Base-by-base conservation (phyloP, 2,329 filamentous ascomycete genomes). In the Trichophyton equinum region DNA sequence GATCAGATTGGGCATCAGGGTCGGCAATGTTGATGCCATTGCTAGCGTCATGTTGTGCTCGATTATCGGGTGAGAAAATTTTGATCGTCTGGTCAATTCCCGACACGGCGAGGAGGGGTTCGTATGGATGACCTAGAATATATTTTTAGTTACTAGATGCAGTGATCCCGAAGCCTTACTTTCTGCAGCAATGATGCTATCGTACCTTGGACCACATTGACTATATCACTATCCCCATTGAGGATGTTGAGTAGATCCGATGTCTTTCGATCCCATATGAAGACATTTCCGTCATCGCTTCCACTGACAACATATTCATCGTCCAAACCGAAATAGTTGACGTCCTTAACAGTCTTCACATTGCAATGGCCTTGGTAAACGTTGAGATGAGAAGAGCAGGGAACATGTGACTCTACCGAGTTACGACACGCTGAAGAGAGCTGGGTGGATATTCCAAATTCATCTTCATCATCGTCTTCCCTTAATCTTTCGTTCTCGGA, bases 71-170 rank as follows among this genome's bases (percentile, higher is more conserved):
- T 0, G 81, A 84, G 71, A 87, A 87, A 59, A 87, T 82, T 67
- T 87, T 87, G 72, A 87, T 81, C 0, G 84, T 86, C 65, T 82
- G 79, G 64, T 87, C 85, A 62, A 87, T 87, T 20, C 85, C 85
- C 2, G 82, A 84, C 33, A 82, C 83, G 1, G 85, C 85, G 61
- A 87, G 76, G 63, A 83, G 82, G 1, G 84, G 83, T 68, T 87
- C 85, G 65, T 85, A 85, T 1, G 85, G 85, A 68, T 87, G 85
- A 1, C 81, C 81, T 81, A 65, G 42, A 44, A 44, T 6, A 55
- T 53, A 30, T 53, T 30, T 11, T 22, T 7, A 53, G 25, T 53
- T 15, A 33, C 11, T 9, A 47, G 8, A 33, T 36, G 9, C 38
- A 53, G n/a, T 15, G 25, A 22, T n/a, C n/a, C 5, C n/a, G n/a